Base-by-base conservation (phyloP, 371 early-diverging fungal species). In the Blakeslea trispora region DNA sequence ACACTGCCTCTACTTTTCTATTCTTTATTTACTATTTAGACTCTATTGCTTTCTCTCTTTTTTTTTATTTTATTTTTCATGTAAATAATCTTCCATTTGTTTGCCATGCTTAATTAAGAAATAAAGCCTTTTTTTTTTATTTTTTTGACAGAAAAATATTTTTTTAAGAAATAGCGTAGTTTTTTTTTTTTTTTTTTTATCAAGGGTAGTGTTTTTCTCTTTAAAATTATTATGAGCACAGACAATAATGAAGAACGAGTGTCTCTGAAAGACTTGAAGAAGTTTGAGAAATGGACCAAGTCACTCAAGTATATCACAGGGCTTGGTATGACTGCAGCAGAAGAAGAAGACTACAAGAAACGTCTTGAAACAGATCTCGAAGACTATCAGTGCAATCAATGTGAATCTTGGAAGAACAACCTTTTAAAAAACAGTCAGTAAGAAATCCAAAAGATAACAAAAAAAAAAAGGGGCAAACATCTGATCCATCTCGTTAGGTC, bases 321-420 rank as follows among this genome's bases (percentile, higher is more conserved):
- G n/a, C 54, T 84, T 18, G 88, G 88, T 19, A 75, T 86, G 53
- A 65, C 78, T 2, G 72, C 75, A 15, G 67, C 61, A 24, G 82
- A 87, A 55, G 58, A 65, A 54, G 52, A 56, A 28, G 50, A 66
- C 13, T 71, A 72, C 42, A 59, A 59, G 40, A 56, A 51, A 21
- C 61, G 57, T 32, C 67, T 81, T 19, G 79, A 74, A 17, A 66
- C 57, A 3, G 81, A 87, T 46, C 47, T 74, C 7, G 83, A 77
- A 18, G 71, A 82, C 50, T 67, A 74, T 34, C 87, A 88, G 59
- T 75, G 78, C 59, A 65, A 66, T 40, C 69, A 75, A 32, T 92
- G 93, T 67, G 93, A 91, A 57, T 57, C 72, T 11, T 86, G 87
- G 88, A 86, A 83, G 58, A 83, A 85, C 45, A 82, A 87, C 45